A percentile compares a stretch with the other conserved stretches of the same genome.
These are phyloP conservation scores for Cucumis hystrix DNA, from an alignment of 306 rosid species.

Conservation along the genomic window DNA sequence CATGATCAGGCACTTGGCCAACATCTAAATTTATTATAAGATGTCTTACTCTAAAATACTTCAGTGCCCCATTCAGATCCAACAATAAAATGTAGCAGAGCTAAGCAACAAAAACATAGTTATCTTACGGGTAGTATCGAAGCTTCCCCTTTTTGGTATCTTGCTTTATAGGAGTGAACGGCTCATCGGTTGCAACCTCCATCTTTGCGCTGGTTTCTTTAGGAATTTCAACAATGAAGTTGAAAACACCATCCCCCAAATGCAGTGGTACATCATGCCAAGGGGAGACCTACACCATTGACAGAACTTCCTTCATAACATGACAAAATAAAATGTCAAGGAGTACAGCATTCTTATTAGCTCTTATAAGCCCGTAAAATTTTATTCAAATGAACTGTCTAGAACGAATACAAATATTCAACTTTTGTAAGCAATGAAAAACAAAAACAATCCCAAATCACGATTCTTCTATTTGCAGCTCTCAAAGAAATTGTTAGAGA, in stretches of 20 bases:
- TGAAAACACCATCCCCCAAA: slow-evolving; percentile 54
- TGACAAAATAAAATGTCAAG: background rate
- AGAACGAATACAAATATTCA: background rate
- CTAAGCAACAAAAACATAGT: slow-evolving; percentile 6
- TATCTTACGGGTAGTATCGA: slow-evolving; percentile 85
- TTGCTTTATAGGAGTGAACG: slow-evolving; percentile 84
- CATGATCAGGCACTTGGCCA: background rate
- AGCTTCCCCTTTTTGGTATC: slow-evolving; percentile 90
- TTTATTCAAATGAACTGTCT: background rate
- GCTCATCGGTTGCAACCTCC: slow-evolving; percentile 97
- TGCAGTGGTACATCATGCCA: slow-evolving; percentile 97
- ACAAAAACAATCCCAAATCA: background rate
- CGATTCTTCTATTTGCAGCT: background rate
- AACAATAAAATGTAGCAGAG: background rate
- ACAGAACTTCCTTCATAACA: background rate
- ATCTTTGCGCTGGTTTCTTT: slow-evolving; percentile 96
- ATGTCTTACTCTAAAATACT: background rate
- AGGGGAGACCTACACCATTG: slow-evolving; percentile 64
- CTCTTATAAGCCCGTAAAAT: background rate
- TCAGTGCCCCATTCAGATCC: slow-evolving; percentile 2
- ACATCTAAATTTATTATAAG: background rate
- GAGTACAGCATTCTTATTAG: background rate
- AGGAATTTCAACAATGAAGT: slow-evolving; percentile 76
- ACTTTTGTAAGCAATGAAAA: background rate
- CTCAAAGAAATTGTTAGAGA: background rate